Base-by-base conservation (phyloP, 148 eudicot species). In the Selenicereus undatus region DNA sequence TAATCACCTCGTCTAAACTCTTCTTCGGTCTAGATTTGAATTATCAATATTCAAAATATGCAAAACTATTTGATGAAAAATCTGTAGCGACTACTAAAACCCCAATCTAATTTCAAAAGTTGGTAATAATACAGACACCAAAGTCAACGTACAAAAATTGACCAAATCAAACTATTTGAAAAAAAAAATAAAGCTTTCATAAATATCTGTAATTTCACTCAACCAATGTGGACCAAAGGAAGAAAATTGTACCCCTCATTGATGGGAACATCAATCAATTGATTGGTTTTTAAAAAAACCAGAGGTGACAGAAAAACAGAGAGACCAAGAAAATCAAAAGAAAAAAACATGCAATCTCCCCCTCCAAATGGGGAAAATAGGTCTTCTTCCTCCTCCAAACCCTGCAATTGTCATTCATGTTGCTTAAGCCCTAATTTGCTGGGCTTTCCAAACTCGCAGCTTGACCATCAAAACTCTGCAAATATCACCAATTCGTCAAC, bases 321-420 rank as follows among this genome's bases (percentile, higher is more conserved):
- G 51, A 42, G 76, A 73, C 17, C 6, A 35, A 32, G 12, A 75
- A 29, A 45, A 71, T 30, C 27, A 48, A 65, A 30, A 75, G 20
- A n/a, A 5, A 72, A 69, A 74, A 87, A 64, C 48, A 87, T 90
- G 91, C 83, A 75, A 78, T 85, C 88, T 26, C 81, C 84, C 79
- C 85, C 87, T 26, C 81, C 85, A 80, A 86, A 89, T 85, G 82
- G 86, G 22, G 81, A 80, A 81, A 83, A 88, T 16, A 45, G 30
- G 0, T 13, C 14, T 11, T 73, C 76, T 36, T 65, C 71, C 74
- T 71, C 80, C 73, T 83, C 86, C 79, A 79, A 83, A 80, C 71
- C 76, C 9, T 88, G 94, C 76, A 85, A 72, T 69, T 82, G 88
- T 60, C 79, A 78, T 50, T 80, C 76, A 73, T 88, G 88, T 86